Percentiles rank a stretch among this genome's conserved stretches.
Conservation (phyloP, 2,329 filamentous ascomycete species). For the Coniochaeta ligniaria region DNA sequence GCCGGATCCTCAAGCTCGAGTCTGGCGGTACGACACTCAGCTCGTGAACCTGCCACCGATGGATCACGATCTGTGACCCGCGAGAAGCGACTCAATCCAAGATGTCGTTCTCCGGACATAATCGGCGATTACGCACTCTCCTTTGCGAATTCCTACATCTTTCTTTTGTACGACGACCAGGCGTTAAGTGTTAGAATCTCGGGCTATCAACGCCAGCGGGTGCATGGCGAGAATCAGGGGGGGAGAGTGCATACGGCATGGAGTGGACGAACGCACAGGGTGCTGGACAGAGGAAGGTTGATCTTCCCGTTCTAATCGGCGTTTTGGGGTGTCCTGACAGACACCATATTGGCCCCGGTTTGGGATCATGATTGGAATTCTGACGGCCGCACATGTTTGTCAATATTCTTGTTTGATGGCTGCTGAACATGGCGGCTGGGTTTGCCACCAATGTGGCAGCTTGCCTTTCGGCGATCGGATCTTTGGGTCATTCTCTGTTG, state of each 20-base stretch:
- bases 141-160: slow-evolving; percentile 7
- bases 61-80: neutral
- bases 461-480: neutral
- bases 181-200: neutral
- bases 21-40: slow-evolving; percentile 5
- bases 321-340: neutral
- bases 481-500: neutral
- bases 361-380: neutral
- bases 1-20: slow-evolving; percentile 40
- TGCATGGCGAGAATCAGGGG: neutral
- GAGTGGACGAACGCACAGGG: neutral
- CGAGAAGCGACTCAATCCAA: neutral
- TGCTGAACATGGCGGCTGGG: slow-evolving; percentile 34
- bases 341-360: neutral
- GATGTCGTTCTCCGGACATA: neutral
- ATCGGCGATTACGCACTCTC: slow-evolving; percentile 12
- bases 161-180: slow-evolving; percentile 6
- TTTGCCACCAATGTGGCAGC: neutral
- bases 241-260: neutral
- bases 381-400: neutral
- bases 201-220: neutral
- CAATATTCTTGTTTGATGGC: slow-evolving; percentile 35
- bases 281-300: neutral
- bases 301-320: neutral
- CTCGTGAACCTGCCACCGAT: neutral